These are phyloP conservation scores for Heterobasidion parviporum DNA, from an alignment of 1,284 basidiomycete genomes.

Conservation along the genomic window DNA sequence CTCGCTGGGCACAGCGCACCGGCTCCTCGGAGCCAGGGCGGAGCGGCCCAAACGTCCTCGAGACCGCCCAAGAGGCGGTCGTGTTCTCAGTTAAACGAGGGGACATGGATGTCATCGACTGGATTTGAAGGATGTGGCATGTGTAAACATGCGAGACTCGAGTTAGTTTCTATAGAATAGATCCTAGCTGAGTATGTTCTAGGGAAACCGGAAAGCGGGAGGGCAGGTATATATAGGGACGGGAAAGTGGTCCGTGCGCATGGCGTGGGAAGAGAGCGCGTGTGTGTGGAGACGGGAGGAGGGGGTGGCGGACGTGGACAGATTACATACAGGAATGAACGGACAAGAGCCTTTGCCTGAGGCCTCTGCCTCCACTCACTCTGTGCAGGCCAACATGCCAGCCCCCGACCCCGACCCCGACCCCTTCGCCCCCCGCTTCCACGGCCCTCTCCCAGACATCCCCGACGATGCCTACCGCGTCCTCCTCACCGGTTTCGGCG, in stretches of 20 bases:
- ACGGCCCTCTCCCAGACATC: neutral
- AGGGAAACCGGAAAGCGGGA: slow-evolving; percentile 23
- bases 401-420: neutral
- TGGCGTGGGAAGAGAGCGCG: neutral
- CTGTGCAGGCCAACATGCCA: neutral
- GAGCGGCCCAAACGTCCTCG: slow-evolving; percentile 65
- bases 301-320: neutral
- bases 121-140: slow-evolving; percentile 77
- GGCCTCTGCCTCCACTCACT: neutral
- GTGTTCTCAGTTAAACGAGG: slow-evolving; percentile 76
- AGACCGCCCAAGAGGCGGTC: slow-evolving; percentile 31
- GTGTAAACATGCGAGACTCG: slow-evolving; percentile 83
- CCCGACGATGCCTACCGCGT: slow-evolving; percentile 31
- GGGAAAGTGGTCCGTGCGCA: slow-evolving; percentile 6
- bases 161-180: slow-evolving; percentile 87
- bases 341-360: neutral
- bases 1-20: slow-evolving; percentile 44
- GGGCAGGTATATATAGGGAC: slow-evolving; percentile 29
- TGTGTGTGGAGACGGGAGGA: neutral
- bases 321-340: neutral
- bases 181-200: slow-evolving; percentile 87
- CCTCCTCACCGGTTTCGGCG: slow-evolving; percentile 53
- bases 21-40: slow-evolving; percentile 27
- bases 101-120: slow-evolving; percentile 68
- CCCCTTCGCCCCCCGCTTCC: neutral